Evolutionary conservation across 2,329 filamentous ascomycete species (phyloP).

Genomic region (Monosporascus ibericus): DNA sequence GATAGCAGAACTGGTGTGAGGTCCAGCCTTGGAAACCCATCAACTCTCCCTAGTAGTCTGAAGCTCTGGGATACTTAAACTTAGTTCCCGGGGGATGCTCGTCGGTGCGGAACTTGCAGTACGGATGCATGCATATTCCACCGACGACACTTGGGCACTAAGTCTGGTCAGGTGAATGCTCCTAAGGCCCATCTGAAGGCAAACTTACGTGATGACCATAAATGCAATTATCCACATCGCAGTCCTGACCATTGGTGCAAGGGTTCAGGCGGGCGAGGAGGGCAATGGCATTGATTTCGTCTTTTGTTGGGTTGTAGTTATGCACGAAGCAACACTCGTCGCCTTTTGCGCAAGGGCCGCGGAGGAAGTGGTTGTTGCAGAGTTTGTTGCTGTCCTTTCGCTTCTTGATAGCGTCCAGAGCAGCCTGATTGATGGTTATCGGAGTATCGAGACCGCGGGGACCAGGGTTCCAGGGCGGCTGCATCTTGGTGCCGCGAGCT

Average conservation of each 20-base stretch:
- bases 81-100: slow-evolving; percentile 54
- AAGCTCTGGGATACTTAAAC: slow-evolving; percentile 26
- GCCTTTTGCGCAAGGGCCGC: slow-evolving; percentile 49
- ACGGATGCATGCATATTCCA: slow-evolving; percentile 45
- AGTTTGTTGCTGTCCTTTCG: slow-evolving; percentile 49
- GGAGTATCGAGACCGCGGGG: slow-evolving; percentile 48
- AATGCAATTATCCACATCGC: slow-evolving; percentile 51
- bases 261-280: slow-evolving; percentile 52
- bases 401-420: slow-evolving; percentile 50
- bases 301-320: slow-evolving; percentile 43
- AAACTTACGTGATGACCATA: slow-evolving; percentile 55
- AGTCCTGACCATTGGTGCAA: slow-evolving; percentile 52
- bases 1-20: too few species aligned
- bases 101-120: slow-evolving; percentile 47
- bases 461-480: slow-evolving; percentile 45
- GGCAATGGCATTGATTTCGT: slow-evolving; percentile 51
- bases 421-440: slow-evolving; percentile 37
- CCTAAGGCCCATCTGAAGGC: neutral
- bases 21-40: too few species aligned
- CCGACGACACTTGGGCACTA: slow-evolving; percentile 50
- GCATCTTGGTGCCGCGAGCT: slow-evolving; percentile 18
- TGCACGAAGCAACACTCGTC: slow-evolving; percentile 53
- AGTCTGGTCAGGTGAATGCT: neutral
- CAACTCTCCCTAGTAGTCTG: neutral
- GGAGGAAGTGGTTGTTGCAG: slow-evolving; percentile 57